phyloP scores from a whole-genome alignment of 1,139 yeast genomes.

The Pichia sp. region DNA sequence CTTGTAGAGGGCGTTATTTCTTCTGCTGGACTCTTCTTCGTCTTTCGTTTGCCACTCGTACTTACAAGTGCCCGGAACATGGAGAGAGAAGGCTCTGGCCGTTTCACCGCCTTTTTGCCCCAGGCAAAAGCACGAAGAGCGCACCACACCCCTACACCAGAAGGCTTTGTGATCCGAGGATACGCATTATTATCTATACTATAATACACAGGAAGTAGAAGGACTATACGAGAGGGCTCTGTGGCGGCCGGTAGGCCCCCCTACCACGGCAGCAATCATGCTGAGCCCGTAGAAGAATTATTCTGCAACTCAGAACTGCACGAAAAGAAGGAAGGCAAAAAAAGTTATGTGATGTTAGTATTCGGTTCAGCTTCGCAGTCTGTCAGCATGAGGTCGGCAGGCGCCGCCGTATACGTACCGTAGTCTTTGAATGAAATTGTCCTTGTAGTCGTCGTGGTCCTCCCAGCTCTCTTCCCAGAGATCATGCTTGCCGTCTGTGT shows the following conservation, averaged over 20 bases:
- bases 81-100: not conserved
- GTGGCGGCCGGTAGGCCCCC: not conserved
- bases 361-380: not conserved
- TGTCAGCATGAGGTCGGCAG: too few relatives aligned
- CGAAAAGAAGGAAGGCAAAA: not conserved
- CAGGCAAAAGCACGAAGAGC: not conserved
- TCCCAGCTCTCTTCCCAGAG: slow-evolving; percentile 98
- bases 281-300: slow-evolving; percentile 1
- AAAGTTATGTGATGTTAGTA: slow-evolving; percentile 13
- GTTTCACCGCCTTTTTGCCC: not conserved
- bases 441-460: slow-evolving; percentile 76
- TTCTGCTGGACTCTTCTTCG: too few relatives aligned
- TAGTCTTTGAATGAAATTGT: slow-evolving; percentile 70
- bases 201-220: not conserved
- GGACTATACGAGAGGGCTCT: not conserved
- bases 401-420: slow-evolving; percentile 37
- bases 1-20: not conserved
- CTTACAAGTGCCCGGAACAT: not conserved
- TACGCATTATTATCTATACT: not conserved
- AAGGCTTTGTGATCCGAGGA: not conserved
- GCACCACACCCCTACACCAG: slow-evolving; percentile 12
- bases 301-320: slow-evolving; percentile 8
- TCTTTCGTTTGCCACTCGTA: not conserved
- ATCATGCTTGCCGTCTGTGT: slow-evolving; percentile 39
- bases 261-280: not conserved